Conservation (phyloP, 2,329 filamentous ascomycete genomes). For the Pyrenophora tritici-repentis region DNA sequence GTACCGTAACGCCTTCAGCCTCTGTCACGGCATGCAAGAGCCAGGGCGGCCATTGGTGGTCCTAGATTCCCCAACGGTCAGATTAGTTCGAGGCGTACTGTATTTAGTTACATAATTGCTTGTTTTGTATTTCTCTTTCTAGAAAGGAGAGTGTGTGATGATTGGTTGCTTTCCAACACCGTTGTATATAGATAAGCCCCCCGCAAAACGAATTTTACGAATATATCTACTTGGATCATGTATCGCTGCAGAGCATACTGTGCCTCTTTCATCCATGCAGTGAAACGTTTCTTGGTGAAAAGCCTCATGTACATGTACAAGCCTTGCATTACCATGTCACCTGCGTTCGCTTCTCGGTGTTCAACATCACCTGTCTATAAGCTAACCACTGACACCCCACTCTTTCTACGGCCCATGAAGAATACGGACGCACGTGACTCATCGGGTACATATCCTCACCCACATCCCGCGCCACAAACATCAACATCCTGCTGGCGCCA, state of each 20-base stretch:
- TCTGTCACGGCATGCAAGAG: slow-evolving; percentile 43
- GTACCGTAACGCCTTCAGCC: slow-evolving; percentile 44
- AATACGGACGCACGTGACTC: too few species aligned
- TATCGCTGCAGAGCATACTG: too few species aligned
- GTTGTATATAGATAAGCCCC: slow-evolving; percentile 1
- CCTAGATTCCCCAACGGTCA: neutral
- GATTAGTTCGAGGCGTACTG: neutral
- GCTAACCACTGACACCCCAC: too few species aligned
- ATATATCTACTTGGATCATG: neutral
- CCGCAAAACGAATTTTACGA: neutral
- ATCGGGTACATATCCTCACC: too few species aligned
- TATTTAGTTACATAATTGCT: neutral
- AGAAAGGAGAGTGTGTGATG: neutral
- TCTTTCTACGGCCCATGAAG: too few species aligned
- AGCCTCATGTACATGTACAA: neutral
- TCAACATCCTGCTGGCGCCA: too few species aligned
- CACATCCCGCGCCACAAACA: too few species aligned
- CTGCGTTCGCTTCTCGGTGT: too few species aligned
- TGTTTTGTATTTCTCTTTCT: neutral
- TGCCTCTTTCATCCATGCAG: too few species aligned
- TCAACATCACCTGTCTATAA: too few species aligned
- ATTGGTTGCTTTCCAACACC: neutral
- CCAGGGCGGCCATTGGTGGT: slow-evolving; percentile 37
- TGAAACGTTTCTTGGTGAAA: too few species aligned
- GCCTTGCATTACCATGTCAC: too few species aligned